These are phyloP conservation scores for Ilex paraguariensis DNA, from an alignment of 305 asterid species.

Conservation along the genomic window DNA sequence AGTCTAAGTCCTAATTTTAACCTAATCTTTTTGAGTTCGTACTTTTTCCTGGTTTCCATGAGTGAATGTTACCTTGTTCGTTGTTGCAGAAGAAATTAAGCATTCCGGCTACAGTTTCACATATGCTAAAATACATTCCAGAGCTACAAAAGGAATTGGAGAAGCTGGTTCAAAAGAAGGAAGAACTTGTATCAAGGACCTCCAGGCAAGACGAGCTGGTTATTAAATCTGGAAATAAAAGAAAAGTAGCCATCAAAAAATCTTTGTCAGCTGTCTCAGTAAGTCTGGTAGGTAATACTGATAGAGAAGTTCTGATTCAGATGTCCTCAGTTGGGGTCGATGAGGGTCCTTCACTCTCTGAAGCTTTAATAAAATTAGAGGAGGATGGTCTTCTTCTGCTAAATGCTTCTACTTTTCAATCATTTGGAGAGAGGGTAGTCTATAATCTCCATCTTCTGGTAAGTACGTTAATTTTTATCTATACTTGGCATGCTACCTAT, in stretches of 20 bases:
- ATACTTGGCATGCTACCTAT: too few species aligned
- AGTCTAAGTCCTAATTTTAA: too few species aligned
- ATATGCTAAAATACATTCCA: conserved; percentile 19
- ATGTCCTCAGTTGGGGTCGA: conserved; percentile 2
- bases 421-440: neutral
- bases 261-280: conserved; percentile 11
- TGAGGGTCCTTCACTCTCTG: conserved; percentile 1
- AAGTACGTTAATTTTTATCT: too few species aligned
- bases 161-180: conserved; percentile 11
- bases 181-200: conserved; percentile 5
- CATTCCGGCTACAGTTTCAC: conserved; percentile 20
- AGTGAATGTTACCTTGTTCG: too few species aligned
- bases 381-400: conserved; percentile 15
- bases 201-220: neutral
- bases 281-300: conserved; percentile 1
- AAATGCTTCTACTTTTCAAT: conserved; percentile 12
- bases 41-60: too few species aligned
- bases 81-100: conserved; percentile 17
- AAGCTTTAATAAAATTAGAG: conserved; percentile 2
- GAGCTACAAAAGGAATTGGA: conserved; percentile 22
- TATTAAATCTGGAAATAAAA: neutral
- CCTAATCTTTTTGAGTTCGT: too few species aligned
- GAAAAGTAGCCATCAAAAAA: neutral
- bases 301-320: conserved; percentile 3
- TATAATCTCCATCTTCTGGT: conserved; percentile 19